These are phyloP conservation scores for Candida jianshihensis DNA, from an alignment of 805 yeast genomes.

Conservation along the genomic window DNA sequence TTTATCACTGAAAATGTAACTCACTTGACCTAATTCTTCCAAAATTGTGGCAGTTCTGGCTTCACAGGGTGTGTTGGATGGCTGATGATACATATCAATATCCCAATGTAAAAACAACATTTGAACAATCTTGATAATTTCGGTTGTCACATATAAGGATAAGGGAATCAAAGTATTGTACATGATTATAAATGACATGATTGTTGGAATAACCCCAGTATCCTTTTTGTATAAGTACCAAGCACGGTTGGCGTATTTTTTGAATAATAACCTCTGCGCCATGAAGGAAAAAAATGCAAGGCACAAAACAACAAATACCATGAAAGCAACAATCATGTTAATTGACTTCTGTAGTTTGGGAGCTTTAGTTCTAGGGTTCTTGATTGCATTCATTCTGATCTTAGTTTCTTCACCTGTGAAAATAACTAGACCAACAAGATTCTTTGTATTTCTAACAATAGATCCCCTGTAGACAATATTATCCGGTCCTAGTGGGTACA, in stretches of 20 bases:
- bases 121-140: slow-evolving; percentile 86
- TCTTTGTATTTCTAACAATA: slow-evolving; percentile 74
- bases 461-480: slow-evolving; percentile 91
- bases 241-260: slow-evolving; percentile 32
- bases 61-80: slow-evolving; percentile 84
- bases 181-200: slow-evolving; percentile 97
- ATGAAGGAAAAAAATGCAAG: slow-evolving; percentile 76
- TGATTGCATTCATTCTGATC: slow-evolving; percentile 89
- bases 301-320: slow-evolving; percentile 75
- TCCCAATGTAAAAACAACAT: slow-evolving; percentile 78
- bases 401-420: slow-evolving; percentile 96
- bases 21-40: slow-evolving; percentile 95
- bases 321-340: slow-evolving; percentile 75
- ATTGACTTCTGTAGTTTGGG: slow-evolving; percentile 84
- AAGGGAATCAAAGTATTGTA: slow-evolving; percentile 93
- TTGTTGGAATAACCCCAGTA: slow-evolving; percentile 80
- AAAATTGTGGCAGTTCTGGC: slow-evolving; percentile 92
- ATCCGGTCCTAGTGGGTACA: slow-evolving; percentile 65
- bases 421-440: slow-evolving; percentile 70
- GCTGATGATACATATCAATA: slow-evolving; percentile 87
- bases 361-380: slow-evolving; percentile 84
- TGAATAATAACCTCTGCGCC: slow-evolving; percentile 57
- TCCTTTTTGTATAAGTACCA: slow-evolving; percentile 76
- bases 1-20: slow-evolving; percentile 90
- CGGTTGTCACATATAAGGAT: slow-evolving; percentile 94